phyloP scores from a whole-genome alignment of 2,329 filamentous ascomycete genomes.

The Alternaria ventricosa region DNA sequence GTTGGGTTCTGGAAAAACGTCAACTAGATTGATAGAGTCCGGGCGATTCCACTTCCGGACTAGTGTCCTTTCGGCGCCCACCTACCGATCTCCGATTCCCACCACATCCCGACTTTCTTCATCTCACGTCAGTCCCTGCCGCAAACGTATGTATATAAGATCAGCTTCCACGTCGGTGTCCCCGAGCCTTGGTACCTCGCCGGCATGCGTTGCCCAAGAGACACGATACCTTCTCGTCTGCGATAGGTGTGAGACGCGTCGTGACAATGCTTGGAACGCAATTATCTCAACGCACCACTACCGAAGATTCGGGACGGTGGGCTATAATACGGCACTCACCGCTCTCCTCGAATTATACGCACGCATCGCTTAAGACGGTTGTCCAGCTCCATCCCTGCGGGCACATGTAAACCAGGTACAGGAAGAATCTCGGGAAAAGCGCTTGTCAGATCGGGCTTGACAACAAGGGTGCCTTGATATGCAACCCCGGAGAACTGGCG shows the following conservation, averaged over 20 bases:
- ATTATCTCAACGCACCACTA: slow-evolving; percentile 3
- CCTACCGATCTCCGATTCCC: background rate
- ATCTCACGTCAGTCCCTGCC: background rate
- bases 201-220: background rate
- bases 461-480: background rate
- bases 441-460: background rate
- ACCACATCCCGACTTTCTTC: background rate
- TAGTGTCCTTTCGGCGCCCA: background rate
- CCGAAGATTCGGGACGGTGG: slow-evolving; percentile 1
- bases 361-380: background rate
- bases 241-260: background rate
- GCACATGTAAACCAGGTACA: background rate
- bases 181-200: background rate
- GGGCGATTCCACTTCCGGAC: background rate
- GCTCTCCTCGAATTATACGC: background rate
- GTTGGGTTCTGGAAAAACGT: background rate
- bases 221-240: background rate
- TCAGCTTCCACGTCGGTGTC: background rate
- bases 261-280: background rate
- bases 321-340: background rate
- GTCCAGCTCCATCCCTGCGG: slow-evolving; percentile 3
- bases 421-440: slow-evolving; percentile 1
- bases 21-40: background rate
- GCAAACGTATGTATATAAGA: background rate
- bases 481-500: background rate